Evolutionary conservation across 2,329 filamentous ascomycete genomes (phyloP), one percentile per base, ranked within the genome.

Genomic region (Colletotrichum echinochloae): DNA sequence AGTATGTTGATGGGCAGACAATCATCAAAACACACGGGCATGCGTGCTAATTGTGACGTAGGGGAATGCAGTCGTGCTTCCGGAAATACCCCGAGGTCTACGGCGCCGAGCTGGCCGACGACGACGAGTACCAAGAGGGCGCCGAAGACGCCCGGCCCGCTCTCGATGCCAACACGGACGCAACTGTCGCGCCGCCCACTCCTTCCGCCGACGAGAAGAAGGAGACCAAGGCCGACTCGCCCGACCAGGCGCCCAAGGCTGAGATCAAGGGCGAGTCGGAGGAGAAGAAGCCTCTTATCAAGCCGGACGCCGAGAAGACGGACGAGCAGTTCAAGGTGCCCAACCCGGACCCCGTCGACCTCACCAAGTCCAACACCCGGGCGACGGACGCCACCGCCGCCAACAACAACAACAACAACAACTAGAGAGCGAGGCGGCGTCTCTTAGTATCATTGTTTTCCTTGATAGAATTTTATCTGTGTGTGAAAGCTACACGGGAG

Each of bases 11-110:
- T 26, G 20, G 20, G 23, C 3, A 20, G 7, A 23, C 55, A 8
- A 9, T 3, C n/a, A n/a, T 44, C 44, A n/a, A 30, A 46, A 3
- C 23, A 8, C n/a, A 46, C 44, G 16, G 44, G 62, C 33, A 62
- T 44, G 35, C 2, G 69, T 33, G 76, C 79, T 80, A 77, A 85
- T 68, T 48, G 72, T 63, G 64, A 28, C 68, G 76, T 75, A 97
- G 95, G 87, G 90, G 88, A 76, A 99, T 99, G 96, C 96, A 98
- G 85, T 92, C 95, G 77, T 99, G 96, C 86, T 99, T 99, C 88
- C 90, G 94, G 76, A 85, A 91, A 79, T 93, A 98, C 81, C 96
- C 96, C 26, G 96, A 98, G 52, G 87, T 98, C 71, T 99, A 99
- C 82, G 95, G 94, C 71, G 88, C 92, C 52, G 95, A 98, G 80